phyloP scores from a whole-genome alignment of 108 stramenopile genomes.

The Pseudonitzschia delicatissima region DNA sequence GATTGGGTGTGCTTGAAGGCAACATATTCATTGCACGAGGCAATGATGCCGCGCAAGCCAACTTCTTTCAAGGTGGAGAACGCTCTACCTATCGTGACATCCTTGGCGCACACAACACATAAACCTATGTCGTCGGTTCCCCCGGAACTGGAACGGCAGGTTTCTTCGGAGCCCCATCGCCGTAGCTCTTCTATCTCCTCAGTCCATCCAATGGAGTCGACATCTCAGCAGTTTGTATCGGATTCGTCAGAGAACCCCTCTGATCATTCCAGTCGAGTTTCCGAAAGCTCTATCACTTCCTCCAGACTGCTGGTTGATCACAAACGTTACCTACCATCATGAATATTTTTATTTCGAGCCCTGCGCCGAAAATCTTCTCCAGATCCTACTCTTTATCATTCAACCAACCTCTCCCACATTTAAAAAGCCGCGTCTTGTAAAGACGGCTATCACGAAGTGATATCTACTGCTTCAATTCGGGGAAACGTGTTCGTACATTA shows the following conservation, averaged over 20 bases:
- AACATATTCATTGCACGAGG: slow-evolving; percentile 3
- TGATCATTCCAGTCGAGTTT: background rate
- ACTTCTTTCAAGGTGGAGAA: background rate
- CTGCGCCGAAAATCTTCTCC: background rate
- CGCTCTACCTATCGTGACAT: background rate
- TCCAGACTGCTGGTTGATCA: slow-evolving; percentile 13
- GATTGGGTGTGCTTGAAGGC: slow-evolving; percentile 49
- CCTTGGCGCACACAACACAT: background rate
- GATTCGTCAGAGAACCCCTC: slow-evolving; percentile 1
- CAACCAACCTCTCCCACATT: no score
- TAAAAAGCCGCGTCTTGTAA: no score
- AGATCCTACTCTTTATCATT: slow-evolving; percentile 1
- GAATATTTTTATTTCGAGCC: no score
- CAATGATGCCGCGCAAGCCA: background rate
- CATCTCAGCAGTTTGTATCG: background rate
- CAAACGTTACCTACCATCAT: slow-evolving; percentile 11
- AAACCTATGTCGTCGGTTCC: background rate
- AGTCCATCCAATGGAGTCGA: background rate
- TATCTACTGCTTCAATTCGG: no score
- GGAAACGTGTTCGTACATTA: no score
- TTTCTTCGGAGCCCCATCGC: slow-evolving; percentile 9
- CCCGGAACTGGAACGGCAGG: background rate
- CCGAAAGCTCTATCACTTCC: background rate
- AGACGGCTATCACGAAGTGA: no score
- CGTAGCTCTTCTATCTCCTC: background rate